phyloP scores from a whole-genome alignment of 352 stramenopile species.

The Blastocystis hominis region DNA sequence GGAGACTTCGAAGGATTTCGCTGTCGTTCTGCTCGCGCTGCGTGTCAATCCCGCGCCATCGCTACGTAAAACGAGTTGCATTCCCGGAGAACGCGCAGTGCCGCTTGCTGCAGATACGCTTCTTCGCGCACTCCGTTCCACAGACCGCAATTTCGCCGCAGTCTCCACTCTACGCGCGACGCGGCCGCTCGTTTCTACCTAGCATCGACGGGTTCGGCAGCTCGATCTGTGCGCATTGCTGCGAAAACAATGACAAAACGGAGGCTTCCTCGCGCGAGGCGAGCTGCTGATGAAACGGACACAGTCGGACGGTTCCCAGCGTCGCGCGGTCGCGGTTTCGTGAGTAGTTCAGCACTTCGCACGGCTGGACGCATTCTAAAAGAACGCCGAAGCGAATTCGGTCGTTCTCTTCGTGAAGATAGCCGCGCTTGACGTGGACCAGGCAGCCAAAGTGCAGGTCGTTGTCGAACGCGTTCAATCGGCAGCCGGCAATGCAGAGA shows the following conservation, averaged over 20 bases:
- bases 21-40: not conserved
- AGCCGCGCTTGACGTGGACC: not conserved
- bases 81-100: not conserved
- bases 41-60: not conserved
- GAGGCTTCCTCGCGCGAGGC: too few relatives aligned
- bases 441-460: not conserved
- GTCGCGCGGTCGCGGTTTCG: not conserved
- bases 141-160: too few relatives aligned
- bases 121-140: too few relatives aligned
- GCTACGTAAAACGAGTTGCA: not conserved
- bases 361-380: not conserved
- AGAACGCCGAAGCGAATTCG: not conserved
- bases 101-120: not conserved
- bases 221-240: too few relatives aligned
- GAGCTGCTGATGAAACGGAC: too few relatives aligned
- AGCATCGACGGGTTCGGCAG: too few relatives aligned
- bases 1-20: not conserved
- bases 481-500: not conserved
- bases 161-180: too few relatives aligned
- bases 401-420: not conserved
- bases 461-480: not conserved
- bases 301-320: not conserved
- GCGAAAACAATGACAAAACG: too few relatives aligned
- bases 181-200: too few relatives aligned
- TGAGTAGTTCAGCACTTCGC: not conserved